Conservation (phyloP, 2,329 filamentous ascomycete genomes). For the Epichloe uncinata region DNA sequence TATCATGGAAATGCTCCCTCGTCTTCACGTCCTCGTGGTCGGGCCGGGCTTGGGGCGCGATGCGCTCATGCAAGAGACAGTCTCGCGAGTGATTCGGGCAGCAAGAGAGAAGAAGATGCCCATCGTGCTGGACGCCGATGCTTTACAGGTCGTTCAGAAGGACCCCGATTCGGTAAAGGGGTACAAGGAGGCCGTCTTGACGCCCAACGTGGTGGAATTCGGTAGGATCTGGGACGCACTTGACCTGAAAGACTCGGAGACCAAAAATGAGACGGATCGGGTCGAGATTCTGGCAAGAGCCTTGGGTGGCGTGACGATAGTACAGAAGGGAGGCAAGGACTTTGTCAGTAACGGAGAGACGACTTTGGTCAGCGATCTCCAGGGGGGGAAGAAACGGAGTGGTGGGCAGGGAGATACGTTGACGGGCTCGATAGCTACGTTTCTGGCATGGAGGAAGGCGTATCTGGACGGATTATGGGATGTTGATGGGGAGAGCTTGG, state of each 20-base stretch:
- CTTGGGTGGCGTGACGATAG: slow-evolving; percentile 76
- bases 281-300: slow-evolving; percentile 58
- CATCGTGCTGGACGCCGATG: slow-evolving; percentile 86
- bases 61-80: slow-evolving; percentile 77
- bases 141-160: slow-evolving; percentile 62
- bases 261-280: slow-evolving; percentile 25
- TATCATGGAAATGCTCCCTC: slow-evolving; percentile 68
- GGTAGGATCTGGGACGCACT: slow-evolving; percentile 64
- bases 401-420: slow-evolving; percentile 94
- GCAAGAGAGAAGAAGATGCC: slow-evolving; percentile 61
- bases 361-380: slow-evolving; percentile 63
- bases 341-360: slow-evolving; percentile 67
- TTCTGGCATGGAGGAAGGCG: slow-evolving; percentile 76
- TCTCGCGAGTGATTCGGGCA: slow-evolving; percentile 62
- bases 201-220: slow-evolving; percentile 93
- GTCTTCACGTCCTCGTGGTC: slow-evolving; percentile 84
- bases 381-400: slow-evolving; percentile 77
- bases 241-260: slow-evolving; percentile 42
- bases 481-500: slow-evolving; percentile 31
- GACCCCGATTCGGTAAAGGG: slow-evolving; percentile 65
- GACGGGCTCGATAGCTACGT: slow-evolving; percentile 77
- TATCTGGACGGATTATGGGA: slow-evolving; percentile 78
- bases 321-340: slow-evolving; percentile 79
- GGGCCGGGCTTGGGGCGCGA: slow-evolving; percentile 88
- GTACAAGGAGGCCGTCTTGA: slow-evolving; percentile 75